These are phyloP conservation scores for Daldinia bambusicola DNA, from an alignment of 495 filamentous ascomycete genomes.

Conservation along the genomic window DNA sequence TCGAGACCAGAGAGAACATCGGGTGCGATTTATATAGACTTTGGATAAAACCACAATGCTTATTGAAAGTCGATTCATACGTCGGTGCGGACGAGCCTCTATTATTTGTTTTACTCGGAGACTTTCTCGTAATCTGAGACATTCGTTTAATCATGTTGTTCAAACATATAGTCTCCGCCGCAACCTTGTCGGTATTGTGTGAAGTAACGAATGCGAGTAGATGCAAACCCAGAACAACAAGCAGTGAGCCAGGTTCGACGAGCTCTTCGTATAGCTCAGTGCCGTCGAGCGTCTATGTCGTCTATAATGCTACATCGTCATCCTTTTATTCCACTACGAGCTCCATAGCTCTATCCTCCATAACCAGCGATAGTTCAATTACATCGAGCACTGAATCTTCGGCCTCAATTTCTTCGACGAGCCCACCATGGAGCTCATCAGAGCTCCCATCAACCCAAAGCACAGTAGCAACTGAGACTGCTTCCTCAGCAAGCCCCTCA, in stretches of 20 bases:
- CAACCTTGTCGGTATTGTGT: background rate
- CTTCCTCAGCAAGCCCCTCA: background rate
- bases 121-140: background rate
- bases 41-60: background rate
- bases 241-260: background rate
- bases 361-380: background rate
- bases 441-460: background rate
- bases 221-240: background rate
- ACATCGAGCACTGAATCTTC: background rate
- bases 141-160: background rate
- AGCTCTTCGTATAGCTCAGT: background rate
- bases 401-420: background rate
- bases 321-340: background rate
- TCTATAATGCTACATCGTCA: background rate
- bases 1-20: slow-evolving; percentile 1
- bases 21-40: background rate
- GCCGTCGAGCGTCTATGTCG: background rate
- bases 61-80: background rate
- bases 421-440: background rate
- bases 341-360: background rate
- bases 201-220: background rate
- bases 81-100: no score
- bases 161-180: background rate
- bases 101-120: background rate
- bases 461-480: slow-evolving; percentile 3